Percentiles rank a stretch among this genome's conserved stretches.
Evolutionary conservation across 352 stramenopile species (phyloP).

Genomic region (Pythium vanterpoolii): DNA sequence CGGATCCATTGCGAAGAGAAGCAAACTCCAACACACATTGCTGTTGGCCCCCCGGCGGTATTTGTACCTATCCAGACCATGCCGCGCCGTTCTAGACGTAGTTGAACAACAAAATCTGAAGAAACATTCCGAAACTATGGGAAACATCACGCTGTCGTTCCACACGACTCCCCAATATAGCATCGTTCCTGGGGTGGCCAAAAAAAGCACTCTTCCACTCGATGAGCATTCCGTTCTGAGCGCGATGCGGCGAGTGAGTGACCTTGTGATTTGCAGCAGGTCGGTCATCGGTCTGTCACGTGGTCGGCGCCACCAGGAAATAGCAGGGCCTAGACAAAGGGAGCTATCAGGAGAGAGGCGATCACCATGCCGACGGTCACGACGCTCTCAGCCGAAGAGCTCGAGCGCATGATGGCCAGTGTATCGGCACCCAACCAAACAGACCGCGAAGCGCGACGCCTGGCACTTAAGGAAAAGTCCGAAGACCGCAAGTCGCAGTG

Average conservation of each 20-base stretch:
- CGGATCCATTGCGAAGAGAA: neutral
- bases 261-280: no score
- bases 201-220: no score
- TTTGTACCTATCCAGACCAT: neutral
- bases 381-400: constrained; percentile 53
- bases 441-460: constrained; percentile 59
- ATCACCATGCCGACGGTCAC: constrained; percentile 33
- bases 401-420: constrained; percentile 68
- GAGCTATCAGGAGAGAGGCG: neutral
- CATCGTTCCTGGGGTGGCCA: no score
- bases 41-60: neutral
- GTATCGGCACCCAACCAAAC: constrained; percentile 64
- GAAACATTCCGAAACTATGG: no score
- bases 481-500: constrained; percentile 81
- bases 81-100: no score
- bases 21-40: neutral
- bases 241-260: no score
- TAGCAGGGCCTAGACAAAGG: neutral
- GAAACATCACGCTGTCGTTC: no score
- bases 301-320: neutral
- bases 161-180: no score
- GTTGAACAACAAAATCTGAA: no score
- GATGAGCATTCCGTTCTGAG: no score
- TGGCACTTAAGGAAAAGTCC: constrained; percentile 70
- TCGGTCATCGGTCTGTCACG: no score